These are phyloP conservation scores for Verticillium klebahnii DNA, from an alignment of 2,329 filamentous ascomycete species.

Conservation along the genomic window DNA sequence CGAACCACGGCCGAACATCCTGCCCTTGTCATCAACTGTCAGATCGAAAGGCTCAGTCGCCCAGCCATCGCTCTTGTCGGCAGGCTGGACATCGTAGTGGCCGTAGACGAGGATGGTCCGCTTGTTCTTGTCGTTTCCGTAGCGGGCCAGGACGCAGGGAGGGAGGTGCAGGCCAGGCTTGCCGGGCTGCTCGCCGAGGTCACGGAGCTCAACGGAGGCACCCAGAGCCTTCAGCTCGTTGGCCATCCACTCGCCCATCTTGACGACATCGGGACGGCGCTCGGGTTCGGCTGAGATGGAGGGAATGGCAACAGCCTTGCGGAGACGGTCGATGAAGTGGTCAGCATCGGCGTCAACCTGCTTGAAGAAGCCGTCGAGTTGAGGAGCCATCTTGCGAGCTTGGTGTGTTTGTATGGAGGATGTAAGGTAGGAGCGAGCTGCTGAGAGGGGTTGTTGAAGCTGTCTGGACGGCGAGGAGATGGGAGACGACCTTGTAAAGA, in stretches of 20 bases:
- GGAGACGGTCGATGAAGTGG: conserved; percentile 83
- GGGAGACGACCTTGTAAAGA: conserved; percentile 7
- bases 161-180: conserved; percentile 88
- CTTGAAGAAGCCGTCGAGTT: conserved; percentile 89
- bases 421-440: conserved; percentile 43
- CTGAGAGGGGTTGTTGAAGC: conserved; percentile 4
- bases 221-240: conserved; percentile 78
- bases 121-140: conserved; percentile 89
- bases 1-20: conserved; percentile 93
- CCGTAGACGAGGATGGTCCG: conserved; percentile 94
- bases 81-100: conserved; percentile 98
- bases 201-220: conserved; percentile 80
- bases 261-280: conserved; percentile 85
- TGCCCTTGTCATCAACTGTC: conserved; percentile 79
- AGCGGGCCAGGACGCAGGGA: conserved; percentile 86
- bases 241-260: conserved; percentile 91
- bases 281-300: conserved; percentile 91
- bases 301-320: conserved; percentile 91
- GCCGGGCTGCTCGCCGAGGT: conserved; percentile 86
- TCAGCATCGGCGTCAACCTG: conserved; percentile 78
- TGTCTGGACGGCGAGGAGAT: conserved; percentile 10
- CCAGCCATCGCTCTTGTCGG: conserved; percentile 91
- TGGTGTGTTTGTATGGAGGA: conserved; percentile 51
- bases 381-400: conserved; percentile 77
- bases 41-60: conserved; percentile 90